Percentiles rank a stretch among this genome's conserved stretches.
phyloP scores from a whole-genome alignment of 1,284 basidiomycete species.

The Ustilago trichophora region DNA sequence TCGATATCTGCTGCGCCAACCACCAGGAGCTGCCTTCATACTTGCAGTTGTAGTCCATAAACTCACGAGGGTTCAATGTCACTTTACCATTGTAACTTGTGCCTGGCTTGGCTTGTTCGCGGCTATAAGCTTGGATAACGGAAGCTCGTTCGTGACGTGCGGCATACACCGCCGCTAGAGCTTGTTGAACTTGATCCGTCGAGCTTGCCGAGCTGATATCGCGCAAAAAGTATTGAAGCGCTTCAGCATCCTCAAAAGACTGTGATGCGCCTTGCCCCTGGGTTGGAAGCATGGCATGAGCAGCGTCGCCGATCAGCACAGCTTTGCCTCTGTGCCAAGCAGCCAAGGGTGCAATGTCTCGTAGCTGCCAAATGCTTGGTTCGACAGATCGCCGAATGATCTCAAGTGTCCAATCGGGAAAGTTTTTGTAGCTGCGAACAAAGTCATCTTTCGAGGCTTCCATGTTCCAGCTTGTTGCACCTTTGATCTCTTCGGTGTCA shows the following conservation, averaged over 20 bases:
- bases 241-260: constrained; percentile 30
- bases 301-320: constrained; percentile 64
- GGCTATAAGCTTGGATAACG: constrained; percentile 11
- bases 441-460: constrained; percentile 23
- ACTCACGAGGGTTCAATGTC: constrained; percentile 10
- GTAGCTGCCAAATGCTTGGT: constrained; percentile 62
- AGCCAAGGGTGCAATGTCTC: constrained; percentile 58
- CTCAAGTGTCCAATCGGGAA: constrained; percentile 59
- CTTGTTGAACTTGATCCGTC: background rate
- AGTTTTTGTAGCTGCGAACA: constrained; percentile 46
- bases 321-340: constrained; percentile 56
- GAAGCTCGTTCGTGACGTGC: constrained; percentile 6
- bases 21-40: constrained; percentile 6
- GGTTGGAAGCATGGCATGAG: constrained; percentile 53
- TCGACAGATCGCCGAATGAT: constrained; percentile 71
- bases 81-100: constrained; percentile 4
- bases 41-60: constrained; percentile 17
- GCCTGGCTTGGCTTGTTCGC: constrained; percentile 10
- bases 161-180: background rate
- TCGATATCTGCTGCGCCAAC: background rate
- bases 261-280: constrained; percentile 27
- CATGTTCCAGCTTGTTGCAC: constrained; percentile 5
- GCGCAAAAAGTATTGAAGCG: constrained; percentile 15
- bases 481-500: constrained; percentile 3
- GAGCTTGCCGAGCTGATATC: background rate